Base-by-base conservation (phyloP, 345 rosid species). In the Camelina laxa region DNA sequence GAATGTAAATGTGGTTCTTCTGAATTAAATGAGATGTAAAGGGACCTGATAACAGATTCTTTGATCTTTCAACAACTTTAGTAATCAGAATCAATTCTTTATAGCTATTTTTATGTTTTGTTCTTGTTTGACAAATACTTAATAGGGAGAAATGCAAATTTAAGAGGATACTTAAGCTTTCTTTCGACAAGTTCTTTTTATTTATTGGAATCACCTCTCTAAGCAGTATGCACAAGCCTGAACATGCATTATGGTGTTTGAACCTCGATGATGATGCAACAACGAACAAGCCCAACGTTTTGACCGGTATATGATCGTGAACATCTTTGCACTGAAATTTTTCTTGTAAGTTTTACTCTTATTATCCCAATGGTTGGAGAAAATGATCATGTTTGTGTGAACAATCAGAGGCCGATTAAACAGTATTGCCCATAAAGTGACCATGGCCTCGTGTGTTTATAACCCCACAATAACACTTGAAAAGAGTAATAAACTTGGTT, bases 21-120 rank as follows among this genome's bases (percentile, higher is more conserved):
- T 1, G 9, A 60, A 2, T 0, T 19, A 6, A 22, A 36, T 72
- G 7, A 48, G 15, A 15, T 17, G 14, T 16, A 16, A 49, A 36
- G 5, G n/a, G 44, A 51, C 4, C 55, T 9, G 12, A 39, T 27
- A 9, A 27, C 30, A 17, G 41, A 9, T 17, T 51, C 7, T 47
- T n/a, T n/a, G 1, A 22, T 61, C 30, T 51, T 14, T 22, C 12
- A 38, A 60, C 58, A 19, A 60, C 22, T 47, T 47, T 7, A n/a
- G 20, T 21, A 61, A 50, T 16, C 60, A 36, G 60, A 71, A 60
- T 49, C 75, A 60, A 60, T 71, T 9, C 48, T 7, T 24, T 6
- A 41, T 41, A 11, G 30, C 64, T 42, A 30, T 45, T 35, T 49
- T 11, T 60, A n/a, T 16, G 4, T 50, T 60, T 16, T 72, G 53